Evolutionary conservation across 2,329 filamentous ascomycete genomes (phyloP).

Genomic region (Verticillium tricorpus): DNA sequence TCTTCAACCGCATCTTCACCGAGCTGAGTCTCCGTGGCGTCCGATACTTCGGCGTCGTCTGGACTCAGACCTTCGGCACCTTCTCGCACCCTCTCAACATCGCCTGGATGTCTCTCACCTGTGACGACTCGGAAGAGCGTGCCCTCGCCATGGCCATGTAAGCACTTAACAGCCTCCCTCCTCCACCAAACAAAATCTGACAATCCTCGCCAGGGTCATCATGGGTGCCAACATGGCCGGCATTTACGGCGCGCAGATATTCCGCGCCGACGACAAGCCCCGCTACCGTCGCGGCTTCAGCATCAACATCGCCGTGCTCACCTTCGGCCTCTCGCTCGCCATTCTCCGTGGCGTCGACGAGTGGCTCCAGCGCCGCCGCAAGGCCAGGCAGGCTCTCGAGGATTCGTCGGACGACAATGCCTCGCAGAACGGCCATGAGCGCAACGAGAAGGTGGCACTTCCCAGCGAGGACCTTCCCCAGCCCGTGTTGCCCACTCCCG

Average conservation of each 20-base stretch:
- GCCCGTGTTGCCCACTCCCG: background rate
- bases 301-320: conserved; percentile 37
- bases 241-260: conserved; percentile 58
- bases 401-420: background rate
- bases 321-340: conserved; percentile 36
- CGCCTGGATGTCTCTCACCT: conserved; percentile 54
- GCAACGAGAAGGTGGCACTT: background rate
- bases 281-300: conserved; percentile 47
- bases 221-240: conserved; percentile 59
- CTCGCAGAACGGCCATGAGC: background rate
- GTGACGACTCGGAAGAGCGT: conserved; percentile 51
- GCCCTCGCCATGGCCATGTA: conserved; percentile 56
- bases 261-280: conserved; percentile 47
- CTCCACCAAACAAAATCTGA: background rate
- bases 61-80: conserved; percentile 50
- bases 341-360: conserved; percentile 40
- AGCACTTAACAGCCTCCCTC: conserved; percentile 10
- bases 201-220: conserved; percentile 36
- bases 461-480: background rate
- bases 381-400: background rate
- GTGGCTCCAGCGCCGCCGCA: background rate
- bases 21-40: conserved; percentile 35
- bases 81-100: conserved; percentile 55
- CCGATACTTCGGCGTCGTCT: conserved; percentile 50
- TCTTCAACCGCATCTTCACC: conserved; percentile 50